Conservation (phyloP, 1,139 yeast species). For the Geotrichum restrictum region DNA sequence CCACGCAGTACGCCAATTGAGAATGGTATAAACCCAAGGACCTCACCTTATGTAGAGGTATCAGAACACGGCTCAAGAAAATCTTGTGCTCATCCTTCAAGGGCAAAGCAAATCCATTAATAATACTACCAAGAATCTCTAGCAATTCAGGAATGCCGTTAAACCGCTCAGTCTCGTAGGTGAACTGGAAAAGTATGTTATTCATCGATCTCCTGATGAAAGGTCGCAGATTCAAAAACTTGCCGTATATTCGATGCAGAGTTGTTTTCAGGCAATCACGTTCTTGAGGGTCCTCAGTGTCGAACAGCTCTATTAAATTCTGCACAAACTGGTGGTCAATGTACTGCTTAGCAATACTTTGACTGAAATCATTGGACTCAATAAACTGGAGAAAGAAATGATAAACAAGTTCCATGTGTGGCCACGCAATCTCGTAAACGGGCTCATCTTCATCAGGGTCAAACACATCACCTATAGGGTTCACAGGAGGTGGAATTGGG, state of each 20-base stretch:
- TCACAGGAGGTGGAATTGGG: constrained; percentile 97
- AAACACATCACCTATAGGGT: constrained; percentile 90
- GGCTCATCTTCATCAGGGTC: constrained; percentile 99
- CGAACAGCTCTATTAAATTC: constrained; percentile 78
- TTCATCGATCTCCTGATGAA: constrained; percentile 88
- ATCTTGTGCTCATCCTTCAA: constrained; percentile 94
- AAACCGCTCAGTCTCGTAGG: constrained; percentile 91
- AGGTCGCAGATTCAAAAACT: constrained; percentile 82
- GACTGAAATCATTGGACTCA: constrained; percentile 92
- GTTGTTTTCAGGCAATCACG: constrained; percentile 94
- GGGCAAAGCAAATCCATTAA: constrained; percentile 96
- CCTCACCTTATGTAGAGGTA: constrained; percentile 91
- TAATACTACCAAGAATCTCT: constrained; percentile 92
- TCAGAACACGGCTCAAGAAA: constrained; percentile 78
- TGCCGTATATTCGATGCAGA: constrained; percentile 91
- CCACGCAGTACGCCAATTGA: constrained; percentile 93
- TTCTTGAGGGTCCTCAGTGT: constrained; percentile 94
- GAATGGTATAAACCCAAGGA: constrained; percentile 88
- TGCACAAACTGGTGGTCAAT: constrained; percentile 88
- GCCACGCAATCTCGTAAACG: constrained; percentile 95
- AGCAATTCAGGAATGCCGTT: constrained; percentile 93
- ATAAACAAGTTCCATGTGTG: constrained; percentile 95
- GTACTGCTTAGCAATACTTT: constrained; percentile 85
- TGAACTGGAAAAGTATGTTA: constrained; percentile 87
- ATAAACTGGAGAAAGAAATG: constrained; percentile 89